These are phyloP conservation scores for Mariannaea elegans DNA, from an alignment of 2,329 filamentous ascomycete genomes.

Conservation along the genomic window DNA sequence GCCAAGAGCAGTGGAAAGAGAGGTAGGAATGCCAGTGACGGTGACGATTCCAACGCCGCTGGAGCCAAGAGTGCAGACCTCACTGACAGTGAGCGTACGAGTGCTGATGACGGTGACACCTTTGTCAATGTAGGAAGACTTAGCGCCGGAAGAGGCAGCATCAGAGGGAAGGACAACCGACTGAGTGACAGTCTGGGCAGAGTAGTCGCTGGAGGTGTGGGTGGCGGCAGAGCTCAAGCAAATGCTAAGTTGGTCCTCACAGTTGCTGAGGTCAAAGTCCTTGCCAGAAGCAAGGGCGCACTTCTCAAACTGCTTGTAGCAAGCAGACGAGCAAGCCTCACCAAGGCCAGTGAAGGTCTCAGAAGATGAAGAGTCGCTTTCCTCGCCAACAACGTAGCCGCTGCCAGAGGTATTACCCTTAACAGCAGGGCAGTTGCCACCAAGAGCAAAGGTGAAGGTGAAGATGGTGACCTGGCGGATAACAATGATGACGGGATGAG, in stretches of 20 bases:
- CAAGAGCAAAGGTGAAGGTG: slow-evolving; percentile 30
- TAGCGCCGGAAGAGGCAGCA: slow-evolving; percentile 25
- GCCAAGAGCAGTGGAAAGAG: slow-evolving; percentile 22
- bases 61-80: slow-evolving; percentile 37
- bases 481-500: slow-evolving; percentile 14
- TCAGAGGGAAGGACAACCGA: slow-evolving; percentile 39
- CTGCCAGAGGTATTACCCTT: slow-evolving; percentile 28
- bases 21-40: slow-evolving; percentile 17
- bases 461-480: slow-evolving; percentile 26
- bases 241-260: slow-evolving; percentile 36
- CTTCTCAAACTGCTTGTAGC: slow-evolving; percentile 37
- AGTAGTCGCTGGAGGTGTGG: slow-evolving; percentile 29
- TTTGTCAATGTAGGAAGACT: slow-evolving; percentile 30
- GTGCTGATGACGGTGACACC: slow-evolving; percentile 38
- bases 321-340: slow-evolving; percentile 35
- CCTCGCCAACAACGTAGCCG: slow-evolving; percentile 35
- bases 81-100: slow-evolving; percentile 38
- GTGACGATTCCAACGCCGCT: slow-evolving; percentile 34
- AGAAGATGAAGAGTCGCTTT: slow-evolving; percentile 25
- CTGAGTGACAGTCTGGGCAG: slow-evolving; percentile 34
- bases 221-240: slow-evolving; percentile 37
- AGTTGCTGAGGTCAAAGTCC: slow-evolving; percentile 37
- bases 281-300: slow-evolving; percentile 35
- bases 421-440: slow-evolving; percentile 40
- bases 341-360: slow-evolving; percentile 32